phyloP scores from a whole-genome alignment of 345 rosid genomes.

The Heritiera littoralis region DNA sequence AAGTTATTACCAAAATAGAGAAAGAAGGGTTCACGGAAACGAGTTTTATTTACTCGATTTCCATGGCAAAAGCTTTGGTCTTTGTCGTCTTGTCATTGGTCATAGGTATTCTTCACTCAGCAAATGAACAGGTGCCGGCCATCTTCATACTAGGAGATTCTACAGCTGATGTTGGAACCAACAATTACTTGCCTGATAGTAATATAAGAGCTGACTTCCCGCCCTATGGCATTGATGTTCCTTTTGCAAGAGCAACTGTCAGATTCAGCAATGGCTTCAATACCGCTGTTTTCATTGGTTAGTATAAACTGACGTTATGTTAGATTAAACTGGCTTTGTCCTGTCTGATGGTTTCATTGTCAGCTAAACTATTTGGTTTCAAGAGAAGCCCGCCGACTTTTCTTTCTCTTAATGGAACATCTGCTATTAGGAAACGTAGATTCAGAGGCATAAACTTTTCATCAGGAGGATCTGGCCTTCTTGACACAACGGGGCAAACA shows the following conservation, averaged over 20 bases:
- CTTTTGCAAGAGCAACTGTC: conserved; percentile 46
- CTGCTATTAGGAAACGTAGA: conserved; percentile 25
- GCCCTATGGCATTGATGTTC: conserved; percentile 56
- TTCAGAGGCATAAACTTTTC: conserved; percentile 53
- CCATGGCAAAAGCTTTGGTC: conserved; percentile 27
- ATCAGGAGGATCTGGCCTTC: conserved; percentile 59
- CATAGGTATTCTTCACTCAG: conserved; percentile 8
- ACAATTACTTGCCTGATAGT: conserved; percentile 45
- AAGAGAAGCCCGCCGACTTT: conserved; percentile 52
- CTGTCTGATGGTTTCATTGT: conserved; percentile 11
- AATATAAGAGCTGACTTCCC: conserved; percentile 39
- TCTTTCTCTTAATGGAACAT: conserved; percentile 33
- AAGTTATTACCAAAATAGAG: neutral
- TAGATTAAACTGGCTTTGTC: neutral
- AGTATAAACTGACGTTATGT: neutral
- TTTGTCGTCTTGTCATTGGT: conserved; percentile 20
- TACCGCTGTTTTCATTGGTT: conserved; percentile 53
- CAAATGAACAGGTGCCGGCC: conserved; percentile 36
- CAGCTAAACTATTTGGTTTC: conserved; percentile 47
- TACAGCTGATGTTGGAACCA: conserved; percentile 59
- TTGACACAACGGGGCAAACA: conserved; percentile 35
- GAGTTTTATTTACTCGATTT: neutral
- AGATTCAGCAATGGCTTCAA: conserved; percentile 67
- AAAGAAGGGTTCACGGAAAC: neutral
- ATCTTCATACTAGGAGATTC: conserved; percentile 57